phyloP scores from a whole-genome alignment of 495 filamentous ascomycete genomes.

The Penicillium samsonianum region DNA sequence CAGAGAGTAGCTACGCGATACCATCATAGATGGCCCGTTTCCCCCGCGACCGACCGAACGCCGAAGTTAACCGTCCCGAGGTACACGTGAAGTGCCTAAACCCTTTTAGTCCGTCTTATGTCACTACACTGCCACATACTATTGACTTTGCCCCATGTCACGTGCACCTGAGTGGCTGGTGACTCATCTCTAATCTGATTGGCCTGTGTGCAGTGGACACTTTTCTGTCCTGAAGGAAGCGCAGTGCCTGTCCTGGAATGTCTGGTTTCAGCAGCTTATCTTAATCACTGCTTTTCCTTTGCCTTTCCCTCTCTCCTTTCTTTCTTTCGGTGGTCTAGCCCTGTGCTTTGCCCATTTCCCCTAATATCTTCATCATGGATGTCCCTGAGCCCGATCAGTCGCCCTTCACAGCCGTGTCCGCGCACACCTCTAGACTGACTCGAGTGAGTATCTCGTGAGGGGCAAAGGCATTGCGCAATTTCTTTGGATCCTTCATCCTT shows the following conservation, averaged over 20 bases:
- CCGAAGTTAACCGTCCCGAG: conserved; percentile 40
- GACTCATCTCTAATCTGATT: conserved; percentile 24
- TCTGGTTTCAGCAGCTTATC: conserved; percentile 34
- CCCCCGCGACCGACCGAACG: conserved; percentile 31
- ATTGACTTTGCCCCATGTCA: conserved; percentile 16
- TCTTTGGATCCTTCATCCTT: conserved; percentile 13
- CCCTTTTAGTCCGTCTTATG: not conserved
- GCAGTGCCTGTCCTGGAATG: conserved; percentile 28
- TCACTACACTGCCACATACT: conserved; percentile 13
- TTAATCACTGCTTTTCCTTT: conserved; percentile 24
- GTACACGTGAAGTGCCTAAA: conserved; percentile 24
- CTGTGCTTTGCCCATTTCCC: conserved; percentile 6
- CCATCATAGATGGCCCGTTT: conserved; percentile 25
- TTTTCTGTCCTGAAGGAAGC: conserved; percentile 34
- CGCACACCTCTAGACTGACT: conserved; percentile 73
- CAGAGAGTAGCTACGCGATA: conserved; percentile 4
- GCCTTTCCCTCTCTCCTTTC: conserved; percentile 16
- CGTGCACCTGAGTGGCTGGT: conserved; percentile 21
- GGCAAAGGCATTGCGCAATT: conserved; percentile 14
- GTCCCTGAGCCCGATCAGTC: conserved; percentile 76
- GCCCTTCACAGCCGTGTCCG: conserved; percentile 80
- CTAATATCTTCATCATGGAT: conserved; percentile 60
- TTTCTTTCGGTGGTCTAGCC: conserved; percentile 12
- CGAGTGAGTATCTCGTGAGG: conserved; percentile 55
- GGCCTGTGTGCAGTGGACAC: conserved; percentile 39